Evolutionary conservation across 1,284 basidiomycete genomes (phyloP), one percentile per base, ranked within the genome.

Genomic region (Puccinia coronata): DNA sequence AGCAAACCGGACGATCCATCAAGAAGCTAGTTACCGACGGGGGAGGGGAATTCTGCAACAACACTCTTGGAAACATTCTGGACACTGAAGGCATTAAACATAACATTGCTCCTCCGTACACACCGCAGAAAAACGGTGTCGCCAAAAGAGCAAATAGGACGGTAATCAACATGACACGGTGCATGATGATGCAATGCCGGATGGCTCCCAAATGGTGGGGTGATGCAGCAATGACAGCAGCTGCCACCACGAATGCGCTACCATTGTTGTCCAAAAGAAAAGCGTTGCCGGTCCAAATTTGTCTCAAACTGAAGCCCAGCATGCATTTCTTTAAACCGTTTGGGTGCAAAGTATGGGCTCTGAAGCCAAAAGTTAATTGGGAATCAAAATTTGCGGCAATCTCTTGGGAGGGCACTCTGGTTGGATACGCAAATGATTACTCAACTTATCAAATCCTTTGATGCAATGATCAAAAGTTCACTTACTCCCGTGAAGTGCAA

Each of bases 1-100:
- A 57, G 14, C 71, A 51, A 12, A 36, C 18, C n/a, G 51, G 49
- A 9, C 49, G n/a, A 9, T 2, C 14, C 8, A 73, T 73, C 31
- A 57, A 55, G 34, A 73, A 53, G 16, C 16, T 73, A 4, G 34
- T 73, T 2, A 73, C 71, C 11, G 71, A 73, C n/a, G 51, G 71
- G 2, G 71, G 71, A 2, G 71, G 71, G 57, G 53, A 73, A 36
- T 73, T 55, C n/a, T 31, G 47, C 20, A 55, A 34, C 51, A 53
- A 55, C 23, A 23, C 5, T 11, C 51, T 73, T 5, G 16, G 34
- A 14, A 25, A 53, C 2, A 34, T 55, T 20, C 25, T 57, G 1
- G 36, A 36, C 5, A 36, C 16, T 36, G 31, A 57, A 39, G 71
- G 71, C 6, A 55, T 73, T 12, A 12, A 34, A 12, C 71, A 73